A percentile compares a stretch with the other conserved stretches of the same genome.
Conservation (phyloP, 1,139 yeast species). For the Keqinozyma sinolaborantium region DNA sequence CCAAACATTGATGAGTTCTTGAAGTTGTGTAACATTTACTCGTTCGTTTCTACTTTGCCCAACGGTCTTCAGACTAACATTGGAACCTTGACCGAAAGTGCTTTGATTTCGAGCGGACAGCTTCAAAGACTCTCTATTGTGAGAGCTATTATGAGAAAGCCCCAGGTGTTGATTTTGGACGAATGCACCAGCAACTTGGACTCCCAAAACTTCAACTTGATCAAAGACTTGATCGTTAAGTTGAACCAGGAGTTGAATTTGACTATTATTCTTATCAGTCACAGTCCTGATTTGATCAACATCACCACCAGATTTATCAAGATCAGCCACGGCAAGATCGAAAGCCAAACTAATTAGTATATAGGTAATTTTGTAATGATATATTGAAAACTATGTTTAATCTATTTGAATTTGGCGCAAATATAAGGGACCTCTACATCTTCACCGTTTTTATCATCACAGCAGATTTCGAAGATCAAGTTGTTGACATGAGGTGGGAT, state of each 20-base stretch:
- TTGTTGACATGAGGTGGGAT: constrained; percentile 72
- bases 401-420: constrained; percentile 9
- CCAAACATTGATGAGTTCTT: constrained; percentile 42
- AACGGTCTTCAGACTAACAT: constrained; percentile 55
- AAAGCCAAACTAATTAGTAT: constrained; percentile 2
- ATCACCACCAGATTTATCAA: constrained; percentile 37
- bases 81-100: constrained; percentile 42
- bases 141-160: constrained; percentile 63
- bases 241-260: constrained; percentile 21
- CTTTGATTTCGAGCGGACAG: constrained; percentile 75
- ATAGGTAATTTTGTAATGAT: not conserved
- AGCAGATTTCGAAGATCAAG: constrained; percentile 83
- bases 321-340: constrained; percentile 7
- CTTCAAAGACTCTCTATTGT: constrained; percentile 74
- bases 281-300: constrained; percentile 54
- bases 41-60: constrained; percentile 51
- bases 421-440: constrained; percentile 94
- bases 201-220: constrained; percentile 41
- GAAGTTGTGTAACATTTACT: constrained; percentile 44
- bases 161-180: constrained; percentile 64
- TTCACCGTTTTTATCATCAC: constrained; percentile 89
- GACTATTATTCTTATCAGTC: constrained; percentile 56
- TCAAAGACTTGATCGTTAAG: constrained; percentile 40
- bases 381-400: constrained; percentile 1
- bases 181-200: constrained; percentile 83